These are phyloP conservation scores for Podaxis sp. DNA, from an alignment of 768 basidiomycete species.

Conservation along the genomic window DNA sequence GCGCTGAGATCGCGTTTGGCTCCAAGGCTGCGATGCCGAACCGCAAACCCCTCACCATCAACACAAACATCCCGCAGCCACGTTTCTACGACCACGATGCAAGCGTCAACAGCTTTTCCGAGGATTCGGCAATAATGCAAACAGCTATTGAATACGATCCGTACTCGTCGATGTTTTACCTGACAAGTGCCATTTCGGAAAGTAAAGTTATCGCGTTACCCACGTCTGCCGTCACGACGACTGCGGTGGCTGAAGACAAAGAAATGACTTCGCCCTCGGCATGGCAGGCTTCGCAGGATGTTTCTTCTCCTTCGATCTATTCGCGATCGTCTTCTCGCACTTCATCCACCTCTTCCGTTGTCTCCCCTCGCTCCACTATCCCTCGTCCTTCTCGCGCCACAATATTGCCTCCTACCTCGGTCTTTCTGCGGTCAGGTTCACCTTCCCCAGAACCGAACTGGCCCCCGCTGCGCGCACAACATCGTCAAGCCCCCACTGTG, in stretches of 20 bases:
- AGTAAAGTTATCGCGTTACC: conserved; percentile 38
- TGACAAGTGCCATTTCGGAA: conserved; percentile 43
- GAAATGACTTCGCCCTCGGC: conserved; percentile 52
- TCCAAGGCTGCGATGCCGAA: conserved; percentile 33
- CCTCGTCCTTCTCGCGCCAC: conserved; percentile 28
- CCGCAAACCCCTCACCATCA: conserved; percentile 48
- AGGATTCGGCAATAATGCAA: conserved; percentile 67
- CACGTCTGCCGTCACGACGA: conserved; percentile 34
- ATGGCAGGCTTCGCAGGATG: conserved; percentile 46
- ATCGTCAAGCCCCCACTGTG: conserved; percentile 29
- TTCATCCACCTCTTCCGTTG: conserved; percentile 30
- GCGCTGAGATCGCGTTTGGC: conserved; percentile 41
- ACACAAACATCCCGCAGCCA: conserved; percentile 50
- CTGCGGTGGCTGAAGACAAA: conserved; percentile 47
- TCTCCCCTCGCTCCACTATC: conserved; percentile 23
- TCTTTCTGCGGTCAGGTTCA: conserved; percentile 22
- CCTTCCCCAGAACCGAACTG: conserved; percentile 27
- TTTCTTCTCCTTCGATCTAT: conserved; percentile 48
- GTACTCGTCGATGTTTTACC: conserved; percentile 57
- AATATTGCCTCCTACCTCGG: conserved; percentile 31
- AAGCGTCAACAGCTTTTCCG: conserved; percentile 43
- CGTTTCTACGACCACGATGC: conserved; percentile 47
- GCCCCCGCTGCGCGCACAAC: conserved; percentile 26
- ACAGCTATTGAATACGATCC: conserved; percentile 71
- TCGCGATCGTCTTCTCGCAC: conserved; percentile 40